These are phyloP conservation scores for Aspergillus fumigatiaffinis DNA, from an alignment of 2,329 filamentous ascomycete genomes.

Conservation along the genomic window DNA sequence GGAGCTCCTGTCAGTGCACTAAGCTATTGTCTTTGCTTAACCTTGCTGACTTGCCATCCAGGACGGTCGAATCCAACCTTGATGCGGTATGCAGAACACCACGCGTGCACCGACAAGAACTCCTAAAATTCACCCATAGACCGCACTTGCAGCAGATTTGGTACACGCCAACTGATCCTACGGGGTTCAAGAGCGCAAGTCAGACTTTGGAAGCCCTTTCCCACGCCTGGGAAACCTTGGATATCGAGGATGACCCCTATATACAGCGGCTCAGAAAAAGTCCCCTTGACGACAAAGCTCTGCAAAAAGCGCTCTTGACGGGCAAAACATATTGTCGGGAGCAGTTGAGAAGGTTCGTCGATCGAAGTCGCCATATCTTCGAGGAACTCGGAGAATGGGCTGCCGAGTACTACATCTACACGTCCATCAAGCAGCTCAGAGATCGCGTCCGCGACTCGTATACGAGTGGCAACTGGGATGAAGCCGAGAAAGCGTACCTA, in stretches of 20 bases:
- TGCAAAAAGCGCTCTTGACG: constrained; percentile 25
- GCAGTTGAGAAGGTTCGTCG: constrained; percentile 55
- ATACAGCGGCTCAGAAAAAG: constrained; percentile 47
- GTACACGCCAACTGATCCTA: constrained; percentile 11
- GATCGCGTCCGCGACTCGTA: constrained; percentile 21
- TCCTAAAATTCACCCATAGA: constrained; percentile 64
- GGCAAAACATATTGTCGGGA: constrained; percentile 42
- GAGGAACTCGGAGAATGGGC: constrained; percentile 65
- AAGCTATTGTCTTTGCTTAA: neutral
- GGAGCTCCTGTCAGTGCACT: constrained; percentile 48
- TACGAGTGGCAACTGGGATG: constrained; percentile 42
- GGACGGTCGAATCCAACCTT: constrained; percentile 63
- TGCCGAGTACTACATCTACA: constrained; percentile 60
- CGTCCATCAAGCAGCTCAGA: constrained; percentile 41
- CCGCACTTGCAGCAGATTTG: constrained; percentile 44
- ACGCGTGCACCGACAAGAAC: constrained; percentile 63
- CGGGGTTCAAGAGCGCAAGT: constrained; percentile 2
- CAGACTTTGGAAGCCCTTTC: constrained; percentile 44
- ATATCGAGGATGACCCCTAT: constrained; percentile 60
- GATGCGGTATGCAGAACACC: constrained; percentile 68
- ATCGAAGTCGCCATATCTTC: constrained; percentile 50
- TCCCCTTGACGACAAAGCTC: constrained; percentile 29
- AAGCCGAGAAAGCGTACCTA: constrained; percentile 55
- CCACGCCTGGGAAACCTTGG: constrained; percentile 41
- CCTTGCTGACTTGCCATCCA: constrained; percentile 15